Conservation (phyloP, 2,329 filamentous ascomycete species). For the Exserohilum rostratum region DNA sequence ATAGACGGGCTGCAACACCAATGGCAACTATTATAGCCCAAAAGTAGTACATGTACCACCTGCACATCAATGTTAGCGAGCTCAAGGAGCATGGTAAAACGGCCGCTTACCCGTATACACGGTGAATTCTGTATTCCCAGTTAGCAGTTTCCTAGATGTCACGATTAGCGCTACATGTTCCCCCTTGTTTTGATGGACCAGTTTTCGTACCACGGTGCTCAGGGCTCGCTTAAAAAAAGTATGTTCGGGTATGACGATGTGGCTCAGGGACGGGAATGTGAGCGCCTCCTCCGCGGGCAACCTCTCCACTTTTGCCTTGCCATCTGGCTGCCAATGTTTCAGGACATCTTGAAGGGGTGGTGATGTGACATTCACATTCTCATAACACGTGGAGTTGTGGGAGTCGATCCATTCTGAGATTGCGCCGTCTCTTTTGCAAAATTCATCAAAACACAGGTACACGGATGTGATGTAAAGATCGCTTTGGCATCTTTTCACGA, state of each 20-base stretch:
- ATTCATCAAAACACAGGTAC: conserved; percentile 38
- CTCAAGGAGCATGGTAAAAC: not conserved
- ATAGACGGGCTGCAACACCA: conserved; percentile 31
- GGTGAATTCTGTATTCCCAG: conserved; percentile 38
- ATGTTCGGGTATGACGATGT: conserved; percentile 31
- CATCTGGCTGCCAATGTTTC: conserved; percentile 27
- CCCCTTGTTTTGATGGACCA: not conserved
- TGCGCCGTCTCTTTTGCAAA: conserved; percentile 26
- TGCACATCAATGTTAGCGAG: conserved; percentile 9
- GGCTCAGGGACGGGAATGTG: conserved; percentile 17
- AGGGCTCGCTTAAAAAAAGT: conserved; percentile 34
- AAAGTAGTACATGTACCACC: conserved; percentile 42
- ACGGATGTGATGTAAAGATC: conserved; percentile 31
- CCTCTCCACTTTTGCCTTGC: conserved; percentile 20
- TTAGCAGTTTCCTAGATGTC: conserved; percentile 32
- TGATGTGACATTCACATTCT: conserved; percentile 27
- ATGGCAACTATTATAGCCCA: conserved; percentile 35
- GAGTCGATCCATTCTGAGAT: conserved; percentile 25
- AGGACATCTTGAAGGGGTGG: conserved; percentile 35
- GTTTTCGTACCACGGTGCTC: conserved; percentile 35
- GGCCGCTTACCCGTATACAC: conserved; percentile 34
- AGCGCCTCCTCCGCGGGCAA: conserved; percentile 30
- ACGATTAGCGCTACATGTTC: conserved; percentile 1
- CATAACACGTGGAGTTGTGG: conserved; percentile 29
- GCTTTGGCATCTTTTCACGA: conserved; percentile 37